Evolutionary conservation across 2,329 filamentous ascomycete genomes (phyloP).

Genomic region (Nemania sp.): DNA sequence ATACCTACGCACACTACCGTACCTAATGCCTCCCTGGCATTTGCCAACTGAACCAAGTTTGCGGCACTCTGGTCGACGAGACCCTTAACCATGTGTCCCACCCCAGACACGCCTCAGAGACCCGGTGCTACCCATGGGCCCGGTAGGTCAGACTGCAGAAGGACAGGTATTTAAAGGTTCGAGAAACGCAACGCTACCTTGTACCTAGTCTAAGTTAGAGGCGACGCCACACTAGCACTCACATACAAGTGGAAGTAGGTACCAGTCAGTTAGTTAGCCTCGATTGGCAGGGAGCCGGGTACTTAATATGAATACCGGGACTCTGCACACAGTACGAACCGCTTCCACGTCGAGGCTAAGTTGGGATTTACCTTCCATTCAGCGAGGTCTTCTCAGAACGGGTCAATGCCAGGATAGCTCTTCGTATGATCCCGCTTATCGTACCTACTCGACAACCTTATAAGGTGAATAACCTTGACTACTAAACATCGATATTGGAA

Average conservation of each 20-base stretch:
- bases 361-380: background rate
- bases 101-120: too few relatives aligned
- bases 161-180: conserved; percentile 17
- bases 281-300: conserved; percentile 25
- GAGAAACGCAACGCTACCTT: conserved; percentile 25
- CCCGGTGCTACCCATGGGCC: conserved; percentile 34
- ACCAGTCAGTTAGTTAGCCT: conserved; percentile 32
- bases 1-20: too few relatives aligned
- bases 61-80: conserved; percentile 12
- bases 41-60: conserved; percentile 14
- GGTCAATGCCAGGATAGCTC: too few relatives aligned
- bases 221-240: conserved; percentile 30
- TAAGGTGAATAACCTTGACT: too few relatives aligned
- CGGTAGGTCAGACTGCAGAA: conserved; percentile 22
- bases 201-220: conserved; percentile 11
- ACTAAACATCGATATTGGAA: too few relatives aligned
- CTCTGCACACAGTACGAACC: conserved; percentile 28
- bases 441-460: too few relatives aligned
- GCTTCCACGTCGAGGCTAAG: conserved; percentile 7
- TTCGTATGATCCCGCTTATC: too few relatives aligned
- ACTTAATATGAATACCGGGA: conserved; percentile 24
- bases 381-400: too few relatives aligned
- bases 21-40: background rate
- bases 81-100: conserved; percentile 43
- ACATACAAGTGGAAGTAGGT: conserved; percentile 25